phyloP scores from a whole-genome alignment of 768 basidiomycete genomes.

The Cystobasidium onofrii region DNA sequence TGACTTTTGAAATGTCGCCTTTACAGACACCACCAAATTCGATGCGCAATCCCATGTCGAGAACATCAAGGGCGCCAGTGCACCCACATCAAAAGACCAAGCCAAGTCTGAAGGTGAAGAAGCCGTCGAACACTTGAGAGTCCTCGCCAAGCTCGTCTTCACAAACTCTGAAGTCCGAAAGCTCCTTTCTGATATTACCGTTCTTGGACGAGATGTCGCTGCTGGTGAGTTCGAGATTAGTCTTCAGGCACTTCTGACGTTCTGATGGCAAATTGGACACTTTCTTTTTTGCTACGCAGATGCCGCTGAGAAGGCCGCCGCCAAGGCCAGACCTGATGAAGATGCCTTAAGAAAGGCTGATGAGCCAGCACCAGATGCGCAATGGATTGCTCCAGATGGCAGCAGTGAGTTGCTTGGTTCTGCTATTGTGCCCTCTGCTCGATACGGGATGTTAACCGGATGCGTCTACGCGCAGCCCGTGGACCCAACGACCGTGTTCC shows the following conservation, averaged over 20 bases:
- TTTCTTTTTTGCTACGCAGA: no score
- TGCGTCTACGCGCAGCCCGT: no score
- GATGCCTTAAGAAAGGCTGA: constrained; percentile 52
- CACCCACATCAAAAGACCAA: constrained; percentile 49
- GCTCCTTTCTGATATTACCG: constrained; percentile 45
- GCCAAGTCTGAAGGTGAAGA: constrained; percentile 56
- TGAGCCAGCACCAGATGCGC: constrained; percentile 19
- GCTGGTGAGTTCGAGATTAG: constrained; percentile 14
- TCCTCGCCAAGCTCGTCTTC: constrained; percentile 64
- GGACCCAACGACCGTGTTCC: constrained; percentile 52
- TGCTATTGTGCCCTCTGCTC: no score
- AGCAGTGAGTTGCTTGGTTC: constrained; percentile 20
- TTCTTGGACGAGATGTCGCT: constrained; percentile 45
- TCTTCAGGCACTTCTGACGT: constrained; percentile 56
- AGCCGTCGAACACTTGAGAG: constrained; percentile 77
- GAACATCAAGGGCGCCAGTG: constrained; percentile 48
- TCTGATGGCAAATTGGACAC: no score
- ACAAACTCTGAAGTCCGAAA: constrained; percentile 61
- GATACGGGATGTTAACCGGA: no score
- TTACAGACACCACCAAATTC: constrained; percentile 54
- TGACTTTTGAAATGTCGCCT: not conserved
- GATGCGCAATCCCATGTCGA: constrained; percentile 44
- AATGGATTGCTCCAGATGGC: constrained; percentile 35
- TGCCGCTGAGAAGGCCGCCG: constrained; percentile 62
- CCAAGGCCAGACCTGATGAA: constrained; percentile 58